Evolutionary conservation across 768 basidiomycete genomes (phyloP), one percentile per base, ranked within the genome.

Genomic region (Chlorophyllum brunneum): DNA sequence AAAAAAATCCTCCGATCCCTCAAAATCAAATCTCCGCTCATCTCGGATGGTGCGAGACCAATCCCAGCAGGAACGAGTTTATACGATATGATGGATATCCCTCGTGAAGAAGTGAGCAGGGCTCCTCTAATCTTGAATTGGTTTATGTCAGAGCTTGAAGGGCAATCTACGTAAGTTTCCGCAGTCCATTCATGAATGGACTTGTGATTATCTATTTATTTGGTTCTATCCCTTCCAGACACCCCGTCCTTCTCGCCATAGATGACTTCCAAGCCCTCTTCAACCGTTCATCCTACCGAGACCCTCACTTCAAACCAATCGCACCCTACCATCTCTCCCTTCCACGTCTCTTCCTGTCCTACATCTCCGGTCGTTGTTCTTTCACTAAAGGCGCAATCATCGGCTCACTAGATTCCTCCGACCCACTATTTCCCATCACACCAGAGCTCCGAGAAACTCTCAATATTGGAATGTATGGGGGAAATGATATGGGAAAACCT

Each of bases 251-350:
- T 5, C 70, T 95, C 26, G 93, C 92, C 0, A 73, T 95, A 1
- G 94, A 97, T 58, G 93, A 95, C 59, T 82, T 91, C 65, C 94
- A 95, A 65, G 77, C 90, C 0, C 66, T 97, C 22, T 92, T 89
- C 61, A 73, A 79, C 62, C 69, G 73, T 40, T 81, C 86, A 0
- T 62, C 70, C 23, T 95, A 95, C 68, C 80, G 82, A 22, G 84
- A 90, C 51, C 87, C 88, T 10, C 81, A 84, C 37, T 91, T 83
- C 67, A 70, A 73, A 5, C 61, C 71, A 8, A 81, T 95, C 48
- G 80, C 84, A 51, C 73, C 90, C 0, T 88, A 86, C 59, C 87
- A 95, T 59, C 73, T 97, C 5, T 85, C 88, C 2, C 67, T 91
- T 27, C 92, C 92, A 1, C 77, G 90, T 8, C 63, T 91, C 34